Base-by-base conservation (phyloP, 352 stramenopile genomes). In the Phytophthora gonapodyides region DNA sequence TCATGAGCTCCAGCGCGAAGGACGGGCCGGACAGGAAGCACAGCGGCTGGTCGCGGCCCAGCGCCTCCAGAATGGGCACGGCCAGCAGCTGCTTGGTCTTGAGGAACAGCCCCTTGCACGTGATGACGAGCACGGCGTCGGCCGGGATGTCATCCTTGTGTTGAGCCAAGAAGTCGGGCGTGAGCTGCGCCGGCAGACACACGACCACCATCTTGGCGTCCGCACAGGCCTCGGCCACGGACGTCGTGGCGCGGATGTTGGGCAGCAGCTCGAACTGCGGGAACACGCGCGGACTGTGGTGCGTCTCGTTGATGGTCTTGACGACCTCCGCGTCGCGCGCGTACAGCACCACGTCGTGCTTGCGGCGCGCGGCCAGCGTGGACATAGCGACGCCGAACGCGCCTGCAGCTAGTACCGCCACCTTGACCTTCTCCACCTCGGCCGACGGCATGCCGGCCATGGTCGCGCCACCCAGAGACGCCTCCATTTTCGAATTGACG, bases 1-100 rank as follows among this genome's bases (percentile, higher is more conserved):
- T 80, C 76, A 98, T 91, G 63, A 99, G 98, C 69, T 99, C 97
- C 17, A 97, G 77, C 5, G 97, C 97, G 75, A 99, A 99, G 46
- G 91, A 98, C 21, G 97, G 97, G 2, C 72, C 97, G 0, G 90
- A 98, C 24, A 98, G 65, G 62, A 98, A 98, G n/a, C 92, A 92
- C 52, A 98, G 93, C n/a, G 88, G 93, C 64, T 98, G 89, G 45
- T 98, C 70, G 73, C 89, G 78, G 7, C 90, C 93, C 35, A 99
- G 80, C 19, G 83, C 84, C 30, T 96, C 88, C 30, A 96, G 78
- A 48, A 99, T 94, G 55, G 98, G 95, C 52, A 98, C 85, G 36
- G 87, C 96, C 76, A 99, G 97, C 55, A 99, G 88, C 66, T 97
- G 93, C 65, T 98, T 91, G 40, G 87, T 98, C 42, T 93, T 85